Evolutionary conservation across 306 rosid species (phyloP).

Genomic region (Amphicarpaea edgeworthii): DNA sequence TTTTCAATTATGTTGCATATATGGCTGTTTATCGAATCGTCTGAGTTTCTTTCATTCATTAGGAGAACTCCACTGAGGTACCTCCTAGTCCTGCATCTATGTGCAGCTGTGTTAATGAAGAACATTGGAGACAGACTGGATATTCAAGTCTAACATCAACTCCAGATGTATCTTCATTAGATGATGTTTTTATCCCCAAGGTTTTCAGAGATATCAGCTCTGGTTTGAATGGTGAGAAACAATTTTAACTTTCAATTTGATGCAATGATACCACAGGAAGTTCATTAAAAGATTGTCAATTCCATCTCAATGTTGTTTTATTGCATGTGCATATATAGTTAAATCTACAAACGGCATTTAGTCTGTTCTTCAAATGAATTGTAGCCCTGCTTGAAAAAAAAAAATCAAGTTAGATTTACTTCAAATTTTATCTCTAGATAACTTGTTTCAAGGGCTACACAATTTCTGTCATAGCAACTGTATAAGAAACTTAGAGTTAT

Average conservation of each 20-base stretch:
- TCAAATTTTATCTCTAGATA: background rate
- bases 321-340: background rate
- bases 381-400: constrained; percentile 9
- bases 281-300: background rate
- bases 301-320: background rate
- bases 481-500: background rate
- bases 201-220: constrained; percentile 75
- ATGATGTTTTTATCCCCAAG: constrained; percentile 56
- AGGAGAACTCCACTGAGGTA: constrained; percentile 91
- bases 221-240: constrained; percentile 64
- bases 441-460: constrained; percentile 8
- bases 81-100: constrained; percentile 93
- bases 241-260: constrained; percentile 18
- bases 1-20: constrained; percentile 39
- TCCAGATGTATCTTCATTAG: constrained; percentile 66
- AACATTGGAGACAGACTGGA: constrained; percentile 67
- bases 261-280: background rate
- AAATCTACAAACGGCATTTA: background rate
- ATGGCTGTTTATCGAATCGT: constrained; percentile 39
- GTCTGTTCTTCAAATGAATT: constrained; percentile 17
- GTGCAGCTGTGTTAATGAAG: constrained; percentile 76
- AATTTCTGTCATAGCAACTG: background rate
- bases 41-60: constrained; percentile 24
- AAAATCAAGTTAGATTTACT: constrained; percentile 20
- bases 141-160: constrained; percentile 69